These are phyloP conservation scores for Neurospora sp. DNA, from an alignment of 495 filamentous ascomycete genomes.

Conservation along the genomic window DNA sequence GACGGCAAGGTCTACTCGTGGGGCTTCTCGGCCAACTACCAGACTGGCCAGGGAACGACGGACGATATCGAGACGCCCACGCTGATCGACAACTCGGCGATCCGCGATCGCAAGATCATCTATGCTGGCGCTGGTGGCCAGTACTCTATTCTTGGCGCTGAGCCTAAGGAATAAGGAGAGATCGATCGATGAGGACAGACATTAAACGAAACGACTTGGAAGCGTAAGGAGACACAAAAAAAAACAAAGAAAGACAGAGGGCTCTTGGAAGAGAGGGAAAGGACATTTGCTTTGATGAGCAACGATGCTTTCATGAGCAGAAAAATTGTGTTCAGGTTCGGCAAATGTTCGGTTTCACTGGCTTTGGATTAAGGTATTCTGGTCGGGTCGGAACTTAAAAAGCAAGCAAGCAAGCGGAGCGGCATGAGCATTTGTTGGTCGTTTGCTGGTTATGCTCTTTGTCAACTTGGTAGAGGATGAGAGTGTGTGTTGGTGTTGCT, in stretches of 20 bases:
- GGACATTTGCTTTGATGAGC: background rate
- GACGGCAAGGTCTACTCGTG: conserved; percentile 56
- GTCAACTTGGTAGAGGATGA: background rate
- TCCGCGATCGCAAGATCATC: conserved; percentile 46
- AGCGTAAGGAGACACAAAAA: background rate
- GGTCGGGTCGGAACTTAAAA: background rate
- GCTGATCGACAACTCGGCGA: conserved; percentile 51
- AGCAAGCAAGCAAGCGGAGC: background rate
- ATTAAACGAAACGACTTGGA: background rate
- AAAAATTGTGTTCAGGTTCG: background rate
- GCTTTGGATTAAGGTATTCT: background rate
- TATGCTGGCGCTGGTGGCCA: conserved; percentile 55
- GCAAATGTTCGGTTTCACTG: background rate
- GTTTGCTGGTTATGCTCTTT: background rate
- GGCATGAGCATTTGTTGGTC: background rate
- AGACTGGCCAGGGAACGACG: conserved; percentile 52
- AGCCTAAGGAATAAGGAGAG: conserved; percentile 2
- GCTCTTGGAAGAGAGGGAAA: background rate
- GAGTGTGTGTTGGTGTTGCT: background rate
- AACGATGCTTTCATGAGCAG: background rate
- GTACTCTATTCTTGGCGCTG: conserved; percentile 48
- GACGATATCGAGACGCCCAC: conserved; percentile 51
- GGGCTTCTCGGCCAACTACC: conserved; percentile 59
- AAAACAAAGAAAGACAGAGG: background rate
- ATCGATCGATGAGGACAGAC: background rate